Evolutionary conservation across 805 yeast genomes (phyloP), one percentile per base, ranked within the genome.

Genomic region (Zygotorulaspora danielsina): DNA sequence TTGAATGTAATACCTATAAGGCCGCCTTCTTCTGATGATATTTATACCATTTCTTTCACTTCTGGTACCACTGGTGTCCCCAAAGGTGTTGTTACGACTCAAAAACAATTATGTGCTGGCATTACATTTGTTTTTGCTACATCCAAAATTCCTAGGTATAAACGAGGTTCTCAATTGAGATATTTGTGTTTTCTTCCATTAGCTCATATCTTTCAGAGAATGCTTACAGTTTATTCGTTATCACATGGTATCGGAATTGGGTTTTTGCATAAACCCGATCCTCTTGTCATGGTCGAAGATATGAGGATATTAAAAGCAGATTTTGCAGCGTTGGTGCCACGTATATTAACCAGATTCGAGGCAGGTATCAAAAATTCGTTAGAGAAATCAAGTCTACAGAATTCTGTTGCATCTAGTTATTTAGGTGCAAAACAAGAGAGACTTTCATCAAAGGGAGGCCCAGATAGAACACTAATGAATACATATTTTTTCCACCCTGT

Each of bases 61-160:
- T 78, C 85, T 0, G 89, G 89, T 21, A 81, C 89, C 2, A 81
- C 88, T 1, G 87, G 87, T 12, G 61, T 71, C 12, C 89, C 89
- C 34, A 81, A 82, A 60, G 89, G 89, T 38, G 88, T 78, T 12
- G 74, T 71, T 35, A 42, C 75, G 30, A 65, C 74, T 6, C 86
- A 81, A 35, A 62, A 64, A 8, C 72, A 71, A 52, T 67, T 74
- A 8, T 65, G 72, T 9, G 71, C 83, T 2, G 72, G 69, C 5
- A 72, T 76, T 29, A 70, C 73, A 2, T 61, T 71, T 28, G 56
- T 71, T 0, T 62, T 71, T 35, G 53, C 68, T 3, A 59, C 64
- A 19, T 56, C 64, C 21, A 49, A 55, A 19, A 40, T 63, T 15
- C 62, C 64, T 5, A 32, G 36, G 2, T 41, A 48, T 32, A 60